Evolutionary conservation across 106 monocot species (phyloP), one percentile per base, ranked within the genome.

Genomic region (Acanthochlamys bracteata): DNA sequence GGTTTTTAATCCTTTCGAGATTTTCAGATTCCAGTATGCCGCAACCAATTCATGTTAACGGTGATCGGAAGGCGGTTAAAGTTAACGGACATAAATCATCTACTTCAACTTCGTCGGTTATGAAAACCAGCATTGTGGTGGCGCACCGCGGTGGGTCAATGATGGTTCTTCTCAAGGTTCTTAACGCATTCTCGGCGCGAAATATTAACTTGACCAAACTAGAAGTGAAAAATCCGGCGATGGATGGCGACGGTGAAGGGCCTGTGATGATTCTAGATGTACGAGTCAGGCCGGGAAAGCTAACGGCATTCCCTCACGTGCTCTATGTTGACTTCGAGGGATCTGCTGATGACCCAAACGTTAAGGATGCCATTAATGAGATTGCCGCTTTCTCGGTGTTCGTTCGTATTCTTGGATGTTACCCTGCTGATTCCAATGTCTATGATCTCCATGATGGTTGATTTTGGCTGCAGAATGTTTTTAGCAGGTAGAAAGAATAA

Each of bases 241-340:
- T 41, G 14, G 57, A 46, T 7, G 80, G 79, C 14, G 26, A 57
- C 1, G 80, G 79, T 10, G 26, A 61, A 6, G 71, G 69, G 25
- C 78, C 82, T 20, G 79, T 86, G 64, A 71, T 83, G 74, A 74
- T 86, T 23, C 72, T 86, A 15, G 82, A 82, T 55, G 64, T 72
- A 33, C 56, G 74, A 0, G 55, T 58, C 73, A 16, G 24, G 46
- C 63, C 63, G 71, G 77, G 76, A 22, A 43, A 60, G 39, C 64
- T 83, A n/a, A 42, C 65, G 46, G 69, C 83, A 0, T 87, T 87
- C 64, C 74, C 83, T n/a, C 79, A 80, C n/a, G 80, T 87, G 9
- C 46, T 87, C 16, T 82, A 83, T 24, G 83, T 87, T 27, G 86
- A 87, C 61, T 83, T 72, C 33, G 80, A 87, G 65, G 87, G 87